Evolutionary conservation across 306 rosid species (phyloP), one percentile per base, ranked within the genome.

Genomic region (Trifolium subterraneum): DNA sequence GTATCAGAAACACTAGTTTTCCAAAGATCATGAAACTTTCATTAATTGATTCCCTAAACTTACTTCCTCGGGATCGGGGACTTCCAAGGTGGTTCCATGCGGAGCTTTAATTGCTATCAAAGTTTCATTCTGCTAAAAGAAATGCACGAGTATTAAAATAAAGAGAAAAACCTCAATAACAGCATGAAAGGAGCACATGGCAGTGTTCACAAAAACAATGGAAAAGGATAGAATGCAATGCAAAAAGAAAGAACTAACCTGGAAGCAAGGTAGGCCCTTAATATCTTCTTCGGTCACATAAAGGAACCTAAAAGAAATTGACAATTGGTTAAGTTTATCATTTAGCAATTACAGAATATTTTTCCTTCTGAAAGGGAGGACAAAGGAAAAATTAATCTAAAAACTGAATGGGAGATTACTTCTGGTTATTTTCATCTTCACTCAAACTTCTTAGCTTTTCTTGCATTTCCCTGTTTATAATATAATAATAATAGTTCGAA

Each of bases 41-140:
- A 74, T 50, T 45, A 78, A 80, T 64, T 67, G 75, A 70, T 59
- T 76, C 62, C 77, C 67, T 72, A 45, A 69, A 90, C 90, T 85
- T 87, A 95, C 99, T 79, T 95, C 98, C 74, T 92, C 98, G 10
- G 99, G 99, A 81, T 95, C 98, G 15, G 99, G 99, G 81, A 95
- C 99, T 83, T 95, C 99, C 79, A 95, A 78, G 31, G 99, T 95
- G 83, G 98, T 95, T 78, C 99, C 99, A 85, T 95, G 98, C 1
- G 99, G 99, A 75, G 97, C 99, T 84, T 90, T 92, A 73, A 95
- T 87, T 72, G 99, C 98, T 86, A 95, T 90, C 39, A 95, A 89
- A 35, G 99, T 95, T 90, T 95, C 97, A 80, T 95, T 90, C 99
- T 95, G 89, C 80, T 73, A 60, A 25, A 59, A 75, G 68, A 71